Conservation (phyloP, 106 monocot genomes). For the Cymbidium sinense region DNA sequence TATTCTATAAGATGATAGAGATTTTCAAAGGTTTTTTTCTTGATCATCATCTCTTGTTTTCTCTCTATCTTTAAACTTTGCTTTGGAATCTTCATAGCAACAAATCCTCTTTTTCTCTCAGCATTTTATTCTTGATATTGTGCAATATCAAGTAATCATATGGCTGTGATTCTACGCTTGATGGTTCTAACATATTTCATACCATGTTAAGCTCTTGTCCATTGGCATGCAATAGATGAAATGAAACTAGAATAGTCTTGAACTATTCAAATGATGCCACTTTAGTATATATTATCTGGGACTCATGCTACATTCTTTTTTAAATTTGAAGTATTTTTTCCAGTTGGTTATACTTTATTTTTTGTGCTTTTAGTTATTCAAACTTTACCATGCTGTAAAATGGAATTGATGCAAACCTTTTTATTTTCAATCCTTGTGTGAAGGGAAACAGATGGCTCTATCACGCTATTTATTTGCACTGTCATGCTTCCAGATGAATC, state of each 20-base stretch:
- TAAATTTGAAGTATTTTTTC: background rate
- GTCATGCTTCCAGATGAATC: conserved; percentile 92
- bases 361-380: background rate
- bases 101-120: no score
- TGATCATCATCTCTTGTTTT: no score
- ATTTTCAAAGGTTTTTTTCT: no score
- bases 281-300: background rate
- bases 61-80: background rate
- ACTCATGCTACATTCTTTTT: background rate
- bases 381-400: background rate
- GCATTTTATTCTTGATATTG: background rate
- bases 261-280: background rate
- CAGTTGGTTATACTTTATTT: background rate
- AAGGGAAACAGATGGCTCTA: conserved; percentile 72
- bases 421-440: background rate
- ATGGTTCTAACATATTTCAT: background rate
- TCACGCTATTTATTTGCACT: conserved; percentile 93
- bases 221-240: background rate
- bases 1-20: no score
- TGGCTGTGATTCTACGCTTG: background rate
- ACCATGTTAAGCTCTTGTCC: background rate
- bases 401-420: conserved; percentile 2
- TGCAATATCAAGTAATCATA: background rate
- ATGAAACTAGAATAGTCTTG: background rate
- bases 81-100: no score